Conservation (phyloP, 148 eudicot genomes). For the Persicaria maculosa region DNA sequence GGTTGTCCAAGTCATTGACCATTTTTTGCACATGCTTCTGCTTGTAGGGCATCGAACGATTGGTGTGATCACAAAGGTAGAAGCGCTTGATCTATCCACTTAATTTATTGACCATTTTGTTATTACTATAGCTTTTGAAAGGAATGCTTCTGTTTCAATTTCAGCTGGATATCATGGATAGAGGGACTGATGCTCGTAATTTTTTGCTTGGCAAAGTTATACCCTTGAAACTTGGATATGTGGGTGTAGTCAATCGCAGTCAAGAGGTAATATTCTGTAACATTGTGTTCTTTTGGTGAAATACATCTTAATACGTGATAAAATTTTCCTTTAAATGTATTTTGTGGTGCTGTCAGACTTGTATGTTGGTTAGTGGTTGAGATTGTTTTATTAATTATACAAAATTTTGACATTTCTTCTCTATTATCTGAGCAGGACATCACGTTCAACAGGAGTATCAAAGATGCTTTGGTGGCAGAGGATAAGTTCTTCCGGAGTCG, state of each 20-base stretch:
- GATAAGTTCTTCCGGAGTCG: slow-evolving; percentile 39
- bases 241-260: slow-evolving; percentile 58
- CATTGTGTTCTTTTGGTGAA: background rate
- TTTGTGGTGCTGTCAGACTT: background rate
- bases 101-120: background rate
- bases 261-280: slow-evolving; percentile 39
- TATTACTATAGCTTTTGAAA: background rate
- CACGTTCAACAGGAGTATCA: slow-evolving; percentile 30
- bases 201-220: slow-evolving; percentile 48
- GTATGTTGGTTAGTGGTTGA: background rate
- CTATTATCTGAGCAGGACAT: slow-evolving; percentile 31
- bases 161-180: slow-evolving; percentile 58
- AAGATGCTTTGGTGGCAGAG: slow-evolving; percentile 36
- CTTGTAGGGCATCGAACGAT: slow-evolving; percentile 44
- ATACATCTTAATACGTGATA: background rate
- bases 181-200: slow-evolving; percentile 47
- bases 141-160: background rate
- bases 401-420: background rate
- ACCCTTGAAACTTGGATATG: slow-evolving; percentile 47
- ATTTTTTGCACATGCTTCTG: slow-evolving; percentile 2
- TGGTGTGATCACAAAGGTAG: slow-evolving; percentile 52
- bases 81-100: background rate
- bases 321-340: background rate
- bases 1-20: background rate
- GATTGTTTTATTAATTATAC: background rate